Evolutionary conservation across 2,329 filamentous ascomycete species (phyloP).

Genomic region (Nemania diffusa): DNA sequence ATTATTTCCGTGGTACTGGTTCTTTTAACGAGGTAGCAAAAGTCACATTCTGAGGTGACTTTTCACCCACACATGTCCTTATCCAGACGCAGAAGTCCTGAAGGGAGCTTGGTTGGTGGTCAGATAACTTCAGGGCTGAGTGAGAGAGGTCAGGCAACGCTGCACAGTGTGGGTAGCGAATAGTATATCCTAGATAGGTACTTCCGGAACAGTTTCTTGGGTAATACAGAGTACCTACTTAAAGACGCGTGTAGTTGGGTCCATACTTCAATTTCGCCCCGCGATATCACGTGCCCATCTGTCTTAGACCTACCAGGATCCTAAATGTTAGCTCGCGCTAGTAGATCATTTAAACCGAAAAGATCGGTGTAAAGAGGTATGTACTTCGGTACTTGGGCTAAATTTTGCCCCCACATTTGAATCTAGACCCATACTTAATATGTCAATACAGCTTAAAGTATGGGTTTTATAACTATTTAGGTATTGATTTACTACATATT

Average conservation of each 20-base stretch:
- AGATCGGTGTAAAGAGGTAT: no score
- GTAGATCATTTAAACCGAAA: no score
- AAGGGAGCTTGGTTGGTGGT: background rate
- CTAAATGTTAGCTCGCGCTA: no score
- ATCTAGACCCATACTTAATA: no score
- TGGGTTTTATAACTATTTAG: no score
- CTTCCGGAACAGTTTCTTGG: background rate
- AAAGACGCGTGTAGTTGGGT: conserved; percentile 29
- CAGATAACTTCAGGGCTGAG: background rate
- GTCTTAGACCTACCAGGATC: no score
- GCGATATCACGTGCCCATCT: conserved; percentile 37
- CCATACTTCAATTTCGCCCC: conserved; percentile 23
- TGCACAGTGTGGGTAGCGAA: background rate
- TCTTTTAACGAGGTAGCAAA: background rate
- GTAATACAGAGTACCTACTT: no score
- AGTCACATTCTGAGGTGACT: conserved; percentile 15
- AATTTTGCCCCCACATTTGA: no score
- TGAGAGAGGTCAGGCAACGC: background rate
- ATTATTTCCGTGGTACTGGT: background rate
- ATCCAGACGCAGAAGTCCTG: background rate
- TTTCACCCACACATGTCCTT: conserved; percentile 2
- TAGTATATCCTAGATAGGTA: background rate
- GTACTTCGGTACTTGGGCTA: no score
- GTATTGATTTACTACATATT: no score
- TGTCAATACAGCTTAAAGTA: no score